A percentile compares a stretch with the other conserved stretches of the same genome.
These are phyloP conservation scores for Coemansia sp. DNA, from an alignment of 192 early-diverging fungal species.

Conservation along the genomic window DNA sequence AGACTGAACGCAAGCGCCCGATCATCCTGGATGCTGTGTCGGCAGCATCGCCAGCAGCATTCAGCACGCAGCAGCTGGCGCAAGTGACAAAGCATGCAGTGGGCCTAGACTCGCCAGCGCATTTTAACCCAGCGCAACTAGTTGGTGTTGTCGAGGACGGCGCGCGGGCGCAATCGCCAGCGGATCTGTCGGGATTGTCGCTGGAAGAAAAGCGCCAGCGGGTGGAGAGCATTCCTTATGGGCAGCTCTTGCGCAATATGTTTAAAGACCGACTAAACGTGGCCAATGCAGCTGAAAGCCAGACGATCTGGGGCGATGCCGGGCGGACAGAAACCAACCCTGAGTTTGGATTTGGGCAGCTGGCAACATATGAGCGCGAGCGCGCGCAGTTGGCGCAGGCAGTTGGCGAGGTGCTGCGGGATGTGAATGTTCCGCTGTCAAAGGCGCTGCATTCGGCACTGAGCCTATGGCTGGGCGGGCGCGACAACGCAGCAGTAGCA, in stretches of 20 bases:
- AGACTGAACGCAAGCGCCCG: conserved; percentile 36
- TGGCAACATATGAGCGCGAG: conserved; percentile 64
- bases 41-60: conserved; percentile 13
- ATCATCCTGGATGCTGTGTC: conserved; percentile 41
- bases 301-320: conserved; percentile 69
- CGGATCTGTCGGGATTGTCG: conserved; percentile 23
- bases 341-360: conserved; percentile 84
- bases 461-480: conserved; percentile 65
- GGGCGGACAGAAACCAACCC: conserved; percentile 61
- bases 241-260: conserved; percentile 75
- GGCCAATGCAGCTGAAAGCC: conserved; percentile 70
- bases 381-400: conserved; percentile 64
- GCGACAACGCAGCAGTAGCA: conserved; percentile 57
- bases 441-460: conserved; percentile 60
- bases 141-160: conserved; percentile 21
- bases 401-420: conserved; percentile 59
- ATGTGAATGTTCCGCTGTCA: conserved; percentile 52
- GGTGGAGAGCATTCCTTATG: conserved; percentile 72
- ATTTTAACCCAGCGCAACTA: conserved; percentile 40
- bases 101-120: conserved; percentile 27
- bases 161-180: background rate
- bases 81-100: conserved; percentile 19
- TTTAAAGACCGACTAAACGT: conserved; percentile 74
- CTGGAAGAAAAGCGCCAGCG: conserved; percentile 36
- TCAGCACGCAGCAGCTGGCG: conserved; percentile 26